A percentile compares a stretch with the other conserved stretches of the same genome.
These are phyloP conservation scores for Claviceps cyperi DNA, from an alignment of 2,329 filamentous ascomycete genomes.

Conservation along the genomic window DNA sequence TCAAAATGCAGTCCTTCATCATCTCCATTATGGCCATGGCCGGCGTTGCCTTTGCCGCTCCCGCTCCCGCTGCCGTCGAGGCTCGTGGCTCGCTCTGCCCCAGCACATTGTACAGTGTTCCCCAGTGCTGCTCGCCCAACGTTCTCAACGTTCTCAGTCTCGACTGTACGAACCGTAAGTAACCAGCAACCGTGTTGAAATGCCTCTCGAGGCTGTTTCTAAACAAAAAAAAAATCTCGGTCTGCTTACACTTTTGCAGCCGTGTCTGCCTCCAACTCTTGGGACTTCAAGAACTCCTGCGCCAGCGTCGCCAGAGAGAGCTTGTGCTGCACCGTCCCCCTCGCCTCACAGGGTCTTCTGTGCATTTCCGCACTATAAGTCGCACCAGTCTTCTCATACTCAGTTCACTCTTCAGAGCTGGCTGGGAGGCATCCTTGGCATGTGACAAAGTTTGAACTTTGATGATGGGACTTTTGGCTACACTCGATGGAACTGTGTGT, in stretches of 20 bases:
- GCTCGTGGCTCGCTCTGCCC: conserved; percentile 3
- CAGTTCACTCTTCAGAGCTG: too few relatives aligned
- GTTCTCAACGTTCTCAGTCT: conserved; percentile 3
- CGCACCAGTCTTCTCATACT: too few relatives aligned
- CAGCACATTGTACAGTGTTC: not conserved
- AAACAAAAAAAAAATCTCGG: too few relatives aligned
- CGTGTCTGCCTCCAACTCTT: not conserved
- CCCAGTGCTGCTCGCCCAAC: conserved; percentile 6
- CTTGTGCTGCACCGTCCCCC: conserved; percentile 5
- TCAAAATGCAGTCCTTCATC: conserved; percentile 3
- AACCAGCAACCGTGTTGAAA: too few relatives aligned
- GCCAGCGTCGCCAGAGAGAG: not conserved
- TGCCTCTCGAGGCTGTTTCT: too few relatives aligned
- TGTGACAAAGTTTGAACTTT: too few relatives aligned
- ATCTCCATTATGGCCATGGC: conserved; percentile 2
- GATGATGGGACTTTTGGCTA: too few relatives aligned
- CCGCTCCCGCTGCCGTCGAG: conserved; percentile 1
- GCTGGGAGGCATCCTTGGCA: too few relatives aligned
- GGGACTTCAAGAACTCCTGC: conserved; percentile 3
- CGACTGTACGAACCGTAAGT: conserved; percentile 6
- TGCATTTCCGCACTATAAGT: not conserved
- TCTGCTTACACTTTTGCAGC: not conserved
- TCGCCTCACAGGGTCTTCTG: conserved; percentile 2
- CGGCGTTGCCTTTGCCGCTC: conserved; percentile 1
- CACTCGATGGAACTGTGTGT: too few relatives aligned